Base-by-base conservation (phyloP, 495 filamentous ascomycete genomes). In the Recurvomyces mirabilis region DNA sequence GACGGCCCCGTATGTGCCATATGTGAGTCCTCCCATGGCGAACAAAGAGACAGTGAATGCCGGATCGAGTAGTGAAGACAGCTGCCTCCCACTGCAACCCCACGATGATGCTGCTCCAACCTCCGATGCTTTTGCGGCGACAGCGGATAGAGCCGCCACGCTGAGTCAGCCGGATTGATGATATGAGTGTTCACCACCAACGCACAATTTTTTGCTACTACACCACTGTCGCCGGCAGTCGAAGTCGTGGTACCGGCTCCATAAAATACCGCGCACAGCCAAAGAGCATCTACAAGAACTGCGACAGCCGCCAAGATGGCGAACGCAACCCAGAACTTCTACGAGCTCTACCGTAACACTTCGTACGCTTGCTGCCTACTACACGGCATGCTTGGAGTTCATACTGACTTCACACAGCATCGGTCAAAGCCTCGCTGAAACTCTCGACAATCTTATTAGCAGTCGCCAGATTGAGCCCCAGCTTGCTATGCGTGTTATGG, bases 401-500 rank as follows among this genome's bases (percentile, higher is more conserved):
- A n/a, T 26, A 40, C 17, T 15, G 13, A 20, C 21, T 4, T n/a
- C 7, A 25, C 11, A 20, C 65, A 98, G 93, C 64, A 79, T 99
- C 62, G 91, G 91, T 40, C 69, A 82, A 52, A 77, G 89, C 21
- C 73, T 99, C 53, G 94, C 87, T 38, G 93, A 99, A 67, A 91
- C 88, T 20, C 85, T 99, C 43, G 93, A 99, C 65, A 84, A 93
- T 47, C 68, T 96, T 50, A 94, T 99, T 66, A 87, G 82, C 56
- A 79, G 84, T 43, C 81, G 85, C 46, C 80, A 82, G 30, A 95
- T 99, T 64, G 87, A 94, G 65, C 93, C 93, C 15, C 93, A 99
- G 65, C 78, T 96, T 28, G 93, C 93, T 23, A 95, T 95, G 86
- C 94, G 94, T 72, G 84, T 99, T 41, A 72, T 99, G 38, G 77